Base-by-base conservation (phyloP, 805 yeast species). In the Candida lessepsii region DNA sequence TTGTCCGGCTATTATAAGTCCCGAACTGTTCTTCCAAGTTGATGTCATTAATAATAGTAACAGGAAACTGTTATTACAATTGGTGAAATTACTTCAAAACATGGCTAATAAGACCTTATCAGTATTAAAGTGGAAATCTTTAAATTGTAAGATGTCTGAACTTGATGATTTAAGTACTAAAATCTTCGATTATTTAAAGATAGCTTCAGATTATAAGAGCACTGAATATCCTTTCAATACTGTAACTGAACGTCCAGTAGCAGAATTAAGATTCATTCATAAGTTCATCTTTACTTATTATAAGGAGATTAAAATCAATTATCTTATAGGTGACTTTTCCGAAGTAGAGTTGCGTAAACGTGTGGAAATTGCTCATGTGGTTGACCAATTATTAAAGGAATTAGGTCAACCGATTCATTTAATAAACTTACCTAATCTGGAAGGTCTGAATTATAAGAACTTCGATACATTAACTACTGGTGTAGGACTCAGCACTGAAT, bases 1-100 rank as follows among this genome's bases (percentile, higher is more conserved):
- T 48, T 89, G 95, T 56, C 97, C 98, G 9, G 95, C 96, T 0
- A 81, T 90, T 50, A 90, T 90, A 10, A 80, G 88, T 24, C 97
- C 97, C 0, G 95, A 86, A 42, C 71, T 82, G 5, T 71, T 60
- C 41, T 63, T 69, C 35, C 62, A 57, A 31, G 51, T 65, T 20
- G 48, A 57, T 2, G 48, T 54, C 5, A 48, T 51, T 9, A 52
- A 55, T 39, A 56, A 60, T 3, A 65, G 59, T 33, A 72, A 55
- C 52, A 76, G 88, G 46, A 73, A 96, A 47, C 76, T 87, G 0
- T 72, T 86, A 37, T 79, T 90, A 45, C 80, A 86, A 40, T 59
- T 90, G 24, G 96, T 96, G 2, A 86, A 88, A 52, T 81, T 85
- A 14, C 64, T 91, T 15, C 98, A 91, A 61, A 78, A 83, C 49